Evolutionary conservation across 495 filamentous ascomycete genomes (phyloP).

Genomic region (Wilcoxina mikolae): DNA sequence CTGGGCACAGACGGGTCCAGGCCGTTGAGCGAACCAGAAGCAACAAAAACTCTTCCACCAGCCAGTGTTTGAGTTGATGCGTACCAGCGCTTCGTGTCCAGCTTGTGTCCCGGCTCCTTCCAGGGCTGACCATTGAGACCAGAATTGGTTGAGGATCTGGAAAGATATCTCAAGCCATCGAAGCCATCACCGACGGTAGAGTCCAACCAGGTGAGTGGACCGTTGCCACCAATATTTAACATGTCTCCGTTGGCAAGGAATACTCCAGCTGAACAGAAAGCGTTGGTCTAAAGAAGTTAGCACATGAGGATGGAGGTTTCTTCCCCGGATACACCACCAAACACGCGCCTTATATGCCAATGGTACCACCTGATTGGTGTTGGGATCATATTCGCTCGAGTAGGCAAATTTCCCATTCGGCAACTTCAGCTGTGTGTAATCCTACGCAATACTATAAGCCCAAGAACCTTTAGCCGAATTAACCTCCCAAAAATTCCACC

Average conservation of each 20-base stretch:
- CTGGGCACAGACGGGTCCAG: constrained; percentile 39
- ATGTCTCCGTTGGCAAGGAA: constrained; percentile 45
- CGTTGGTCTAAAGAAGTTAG: constrained; percentile 36
- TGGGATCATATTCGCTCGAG: constrained; percentile 45
- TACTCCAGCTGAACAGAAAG: constrained; percentile 47
- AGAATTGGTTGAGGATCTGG: constrained; percentile 36
- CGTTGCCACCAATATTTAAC: constrained; percentile 45
- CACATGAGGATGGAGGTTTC: not conserved
- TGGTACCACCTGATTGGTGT: constrained; percentile 34
- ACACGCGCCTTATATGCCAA: constrained; percentile 34
- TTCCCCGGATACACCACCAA: not conserved
- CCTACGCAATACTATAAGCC: too few relatives aligned
- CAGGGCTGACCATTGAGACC: constrained; percentile 38
- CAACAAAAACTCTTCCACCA: constrained; percentile 43
- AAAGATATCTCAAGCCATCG: constrained; percentile 40
- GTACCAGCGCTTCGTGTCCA: constrained; percentile 45
- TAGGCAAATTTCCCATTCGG: constrained; percentile 43
- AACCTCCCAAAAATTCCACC: too few relatives aligned
- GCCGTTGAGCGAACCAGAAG: constrained; percentile 47
- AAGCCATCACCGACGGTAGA: constrained; percentile 46
- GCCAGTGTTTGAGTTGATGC: constrained; percentile 43
- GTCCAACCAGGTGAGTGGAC: constrained; percentile 40
- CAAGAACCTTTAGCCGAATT: too few relatives aligned
- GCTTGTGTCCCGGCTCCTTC: constrained; percentile 43
- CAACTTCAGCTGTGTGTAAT: constrained; percentile 43